These are phyloP conservation scores for Cubamyces sp. DNA, from an alignment of 768 basidiomycete genomes.

Conservation along the genomic window DNA sequence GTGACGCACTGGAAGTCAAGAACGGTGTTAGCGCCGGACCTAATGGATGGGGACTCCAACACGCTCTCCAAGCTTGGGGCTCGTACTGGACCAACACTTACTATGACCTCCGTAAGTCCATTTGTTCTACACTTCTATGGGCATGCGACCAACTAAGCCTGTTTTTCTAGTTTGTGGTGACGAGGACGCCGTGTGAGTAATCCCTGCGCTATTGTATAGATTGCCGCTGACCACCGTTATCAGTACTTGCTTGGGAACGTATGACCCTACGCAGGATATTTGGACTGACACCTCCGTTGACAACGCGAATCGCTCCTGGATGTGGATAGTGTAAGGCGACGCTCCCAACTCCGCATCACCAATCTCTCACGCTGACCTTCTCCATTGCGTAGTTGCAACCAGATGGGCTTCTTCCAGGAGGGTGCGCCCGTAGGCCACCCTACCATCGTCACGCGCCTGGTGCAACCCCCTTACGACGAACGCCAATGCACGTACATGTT, in stretches of 20 bases:
- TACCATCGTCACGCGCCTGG: constrained; percentile 56
- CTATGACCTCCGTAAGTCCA: constrained; percentile 47
- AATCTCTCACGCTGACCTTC: background rate
- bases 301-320: constrained; percentile 65
- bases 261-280: constrained; percentile 41
- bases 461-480: constrained; percentile 62
- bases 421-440: constrained; percentile 44
- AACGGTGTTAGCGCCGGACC: constrained; percentile 53
- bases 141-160: constrained; percentile 2
- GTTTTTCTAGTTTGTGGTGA: constrained; percentile 53
- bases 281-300: constrained; percentile 62
- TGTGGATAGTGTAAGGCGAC: constrained; percentile 60
- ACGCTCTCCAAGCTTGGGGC: constrained; percentile 65
- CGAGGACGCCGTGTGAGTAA: constrained; percentile 50
- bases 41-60: constrained; percentile 62
- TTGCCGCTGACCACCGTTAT: background rate
- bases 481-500: constrained; percentile 76
- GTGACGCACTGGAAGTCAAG: constrained; percentile 70
- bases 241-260: constrained; percentile 47
- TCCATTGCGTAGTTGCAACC: constrained; percentile 58
- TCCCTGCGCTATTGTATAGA: background rate
- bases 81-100: constrained; percentile 56
- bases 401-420: constrained; percentile 58
- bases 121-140: background rate
- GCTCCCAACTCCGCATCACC: background rate